Evolutionary conservation across 2,329 filamentous ascomycete genomes (phyloP).

Genomic region (Proliferodiscus dingleyae): DNA sequence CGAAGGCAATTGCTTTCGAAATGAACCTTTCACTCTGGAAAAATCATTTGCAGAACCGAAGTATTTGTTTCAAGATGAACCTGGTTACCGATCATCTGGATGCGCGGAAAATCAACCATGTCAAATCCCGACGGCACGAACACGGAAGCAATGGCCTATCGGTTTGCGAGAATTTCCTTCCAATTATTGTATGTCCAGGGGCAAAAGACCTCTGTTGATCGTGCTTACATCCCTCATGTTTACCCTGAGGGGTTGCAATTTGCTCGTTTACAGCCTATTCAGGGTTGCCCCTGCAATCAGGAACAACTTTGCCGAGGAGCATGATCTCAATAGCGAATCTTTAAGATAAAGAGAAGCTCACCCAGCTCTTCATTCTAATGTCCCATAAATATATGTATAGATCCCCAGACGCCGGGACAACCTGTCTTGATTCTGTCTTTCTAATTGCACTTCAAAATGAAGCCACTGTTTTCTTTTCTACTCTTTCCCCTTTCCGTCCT

Average conservation of each 20-base stretch:
- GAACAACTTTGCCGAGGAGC: constrained; percentile 1
- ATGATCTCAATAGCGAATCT: not conserved
- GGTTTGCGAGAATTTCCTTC: too few species aligned
- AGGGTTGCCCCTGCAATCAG: not conserved
- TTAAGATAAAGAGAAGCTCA: not conserved
- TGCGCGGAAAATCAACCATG: too few species aligned
- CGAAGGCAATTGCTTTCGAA: too few species aligned
- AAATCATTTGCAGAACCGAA: too few species aligned
- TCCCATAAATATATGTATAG: not conserved
- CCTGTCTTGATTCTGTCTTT: not conserved
- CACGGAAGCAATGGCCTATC: too few species aligned
- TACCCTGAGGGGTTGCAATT: not conserved
- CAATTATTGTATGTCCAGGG: too few species aligned
- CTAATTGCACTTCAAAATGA: constrained; percentile 2
- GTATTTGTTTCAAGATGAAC: too few species aligned
- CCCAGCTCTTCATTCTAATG: not conserved
- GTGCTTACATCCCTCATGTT: too few species aligned
- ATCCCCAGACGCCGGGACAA: not conserved
- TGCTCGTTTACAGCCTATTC: not conserved
- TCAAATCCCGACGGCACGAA: too few species aligned
- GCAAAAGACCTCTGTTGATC: too few species aligned
- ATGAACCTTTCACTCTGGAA: too few species aligned
- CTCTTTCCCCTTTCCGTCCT: constrained; percentile 10
- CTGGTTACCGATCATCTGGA: too few species aligned
- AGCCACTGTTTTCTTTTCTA: constrained; percentile 5